Conservation (phyloP, 2,329 filamentous ascomycete genomes). For the Fusarium xylarioides region DNA sequence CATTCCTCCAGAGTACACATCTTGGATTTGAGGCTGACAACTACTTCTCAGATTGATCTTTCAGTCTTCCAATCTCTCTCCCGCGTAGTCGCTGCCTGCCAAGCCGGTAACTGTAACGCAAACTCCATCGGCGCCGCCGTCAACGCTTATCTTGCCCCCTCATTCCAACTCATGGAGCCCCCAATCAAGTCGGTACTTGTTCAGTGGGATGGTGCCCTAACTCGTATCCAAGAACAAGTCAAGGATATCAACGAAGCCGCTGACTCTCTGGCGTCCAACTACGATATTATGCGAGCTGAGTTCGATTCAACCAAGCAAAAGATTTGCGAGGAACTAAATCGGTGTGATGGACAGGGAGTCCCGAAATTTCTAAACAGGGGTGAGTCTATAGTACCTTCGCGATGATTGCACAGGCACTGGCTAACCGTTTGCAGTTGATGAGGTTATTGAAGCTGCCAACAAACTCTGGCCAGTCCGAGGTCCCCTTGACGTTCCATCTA, state of each 20-base stretch:
- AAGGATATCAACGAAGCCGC: neutral
- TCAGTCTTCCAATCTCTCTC: neutral
- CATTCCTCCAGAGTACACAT: accelerated
- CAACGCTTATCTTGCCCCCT: neutral
- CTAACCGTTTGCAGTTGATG: neutral
- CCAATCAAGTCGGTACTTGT: neutral
- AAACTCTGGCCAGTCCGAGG: neutral
- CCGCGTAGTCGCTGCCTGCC: neutral
- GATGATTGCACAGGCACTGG: accelerated
- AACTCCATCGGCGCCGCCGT: neutral
- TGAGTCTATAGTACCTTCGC: accelerated
- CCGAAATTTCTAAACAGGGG: neutral
- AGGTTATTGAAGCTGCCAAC: neutral
- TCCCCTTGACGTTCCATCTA: neutral
- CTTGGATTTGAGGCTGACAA: neutral
- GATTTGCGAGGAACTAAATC: neutral
- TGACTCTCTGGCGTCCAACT: neutral
- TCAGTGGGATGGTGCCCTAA: neutral
- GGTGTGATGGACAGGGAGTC: neutral
- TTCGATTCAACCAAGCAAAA: neutral
- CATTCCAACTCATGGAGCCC: neutral
- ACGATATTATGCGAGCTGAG: neutral
- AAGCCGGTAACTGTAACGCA: neutral
- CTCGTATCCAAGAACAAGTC: neutral
- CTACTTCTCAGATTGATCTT: neutral